These are phyloP conservation scores for Fusarium mundagurra DNA, from an alignment of 2,329 filamentous ascomycete species.

Conservation along the genomic window DNA sequence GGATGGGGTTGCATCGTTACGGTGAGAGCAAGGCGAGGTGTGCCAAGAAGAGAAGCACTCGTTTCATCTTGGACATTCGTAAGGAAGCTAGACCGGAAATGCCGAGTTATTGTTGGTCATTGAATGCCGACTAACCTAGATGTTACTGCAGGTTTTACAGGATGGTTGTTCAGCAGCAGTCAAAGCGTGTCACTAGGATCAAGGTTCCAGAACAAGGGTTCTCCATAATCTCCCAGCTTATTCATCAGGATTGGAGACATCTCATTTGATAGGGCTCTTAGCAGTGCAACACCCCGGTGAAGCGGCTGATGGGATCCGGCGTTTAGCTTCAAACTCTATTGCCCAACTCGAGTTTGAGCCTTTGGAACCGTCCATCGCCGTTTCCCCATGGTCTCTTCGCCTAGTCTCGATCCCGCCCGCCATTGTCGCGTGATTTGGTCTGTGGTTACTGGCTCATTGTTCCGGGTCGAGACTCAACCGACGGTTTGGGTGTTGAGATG, in stretches of 20 bases:
- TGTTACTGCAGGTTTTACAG: not conserved
- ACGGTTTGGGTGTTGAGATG: not conserved
- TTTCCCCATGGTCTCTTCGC: not conserved
- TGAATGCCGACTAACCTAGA: not conserved
- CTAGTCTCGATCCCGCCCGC: too few species aligned
- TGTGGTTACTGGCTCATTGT: not conserved
- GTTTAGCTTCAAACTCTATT: constrained; percentile 15
- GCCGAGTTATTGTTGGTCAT: not conserved
- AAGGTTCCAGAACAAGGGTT: not conserved
- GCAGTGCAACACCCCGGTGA: not conserved
- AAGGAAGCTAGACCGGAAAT: not conserved
- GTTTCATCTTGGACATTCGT: not conserved
- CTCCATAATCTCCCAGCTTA: not conserved
- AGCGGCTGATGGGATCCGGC: not conserved
- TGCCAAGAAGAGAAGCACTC: not conserved
- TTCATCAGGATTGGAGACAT: not conserved
- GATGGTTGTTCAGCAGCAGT: not conserved
- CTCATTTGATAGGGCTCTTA: not conserved
- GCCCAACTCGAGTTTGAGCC: not conserved
- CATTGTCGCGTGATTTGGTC: not conserved
- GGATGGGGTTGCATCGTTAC: not conserved
- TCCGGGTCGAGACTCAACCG: not conserved
- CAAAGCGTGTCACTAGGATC: not conserved
- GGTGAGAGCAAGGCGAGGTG: not conserved
- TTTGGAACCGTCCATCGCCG: not conserved